Percentiles rank a stretch among this genome's conserved stretches.
Conservation (phyloP, 495 filamentous ascomycete species). For the Trichoderma asperelloides region DNA sequence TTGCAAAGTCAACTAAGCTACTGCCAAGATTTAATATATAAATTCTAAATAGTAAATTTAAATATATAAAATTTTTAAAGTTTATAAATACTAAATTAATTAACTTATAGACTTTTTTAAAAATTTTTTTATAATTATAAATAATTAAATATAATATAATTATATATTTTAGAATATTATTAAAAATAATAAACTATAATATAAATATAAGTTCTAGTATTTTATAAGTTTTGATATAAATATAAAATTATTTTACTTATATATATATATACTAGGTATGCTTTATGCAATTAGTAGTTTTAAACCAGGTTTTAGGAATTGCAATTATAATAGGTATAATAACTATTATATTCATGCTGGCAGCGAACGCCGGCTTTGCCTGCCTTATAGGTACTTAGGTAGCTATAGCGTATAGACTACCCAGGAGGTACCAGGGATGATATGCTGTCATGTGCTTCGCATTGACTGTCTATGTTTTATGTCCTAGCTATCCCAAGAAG, state of each 20-base stretch:
- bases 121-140: background rate
- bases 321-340: background rate
- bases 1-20: background rate
- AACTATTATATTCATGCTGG: background rate
- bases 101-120: background rate
- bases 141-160: background rate
- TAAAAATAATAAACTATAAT: background rate
- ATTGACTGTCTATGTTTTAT: background rate
- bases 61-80: background rate
- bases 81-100: slow-evolving; percentile 1
- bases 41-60: slow-evolving; percentile 5
- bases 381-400: background rate
- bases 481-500: background rate
- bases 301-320: background rate
- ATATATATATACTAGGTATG: background rate
- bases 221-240: background rate
- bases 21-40: background rate
- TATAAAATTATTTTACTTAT: background rate
- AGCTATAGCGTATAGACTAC: background rate
- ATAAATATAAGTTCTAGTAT: background rate
- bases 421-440: background rate
- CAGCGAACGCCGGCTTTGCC: background rate
- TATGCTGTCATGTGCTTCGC: background rate
- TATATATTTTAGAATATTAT: background rate
- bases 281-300: background rate